Base-by-base conservation (phyloP, 2,329 filamentous ascomycete species). In the Arthroderma sp. region DNA sequence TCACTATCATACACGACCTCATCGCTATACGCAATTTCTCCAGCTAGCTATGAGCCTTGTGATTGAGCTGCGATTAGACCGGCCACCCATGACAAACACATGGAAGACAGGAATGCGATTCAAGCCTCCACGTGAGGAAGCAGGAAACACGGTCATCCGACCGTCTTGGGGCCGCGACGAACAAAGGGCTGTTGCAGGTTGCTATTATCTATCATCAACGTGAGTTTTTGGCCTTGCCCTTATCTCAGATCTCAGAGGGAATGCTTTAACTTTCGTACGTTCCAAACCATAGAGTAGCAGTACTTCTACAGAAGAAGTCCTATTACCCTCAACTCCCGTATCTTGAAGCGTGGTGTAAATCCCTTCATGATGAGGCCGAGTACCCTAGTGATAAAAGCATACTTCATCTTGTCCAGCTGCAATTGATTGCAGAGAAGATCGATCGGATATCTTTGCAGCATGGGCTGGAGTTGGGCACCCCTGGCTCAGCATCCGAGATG, bases 181-280 rank as follows among this genome's bases (percentile, higher is more conserved):
- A 43, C 63, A 68, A 42, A 60, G 68, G 39, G 66, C 68, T 2
- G 58, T 68, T 8, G 61, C 64, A 3, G 68, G 66, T 3, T 62
- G 65, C 29, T 71, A 65, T 48, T 68, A 66, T 48, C 52, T 70
- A 8, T 63, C 64, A 7, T 66, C 66, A 4, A 59, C 60, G 66
- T 68, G 51, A 48, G 61, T 56, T 10, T 4, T 8, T 28, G 5
- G 5, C 5, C 27, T 30, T 22, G 15, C 15, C 15, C 15, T 22
- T 22, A 22, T 8, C 15, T 36, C 22, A 30, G 10, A n/a, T 9
- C 22, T 39, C 28, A 9, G 9, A 22, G 5, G 8, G 9, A 39
- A 39, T 15, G 8, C 15, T 27, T 27, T n/a, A 10, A 1, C 28
- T 39, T n/a, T 34, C 15, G 15, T 38, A 30, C 36, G 40, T 3